Evolutionary conservation across 169 alveolate genomes (phyloP), one percentile per base, ranked within the genome.

Genomic region (Cryptosporidium ubiquitum): DNA sequence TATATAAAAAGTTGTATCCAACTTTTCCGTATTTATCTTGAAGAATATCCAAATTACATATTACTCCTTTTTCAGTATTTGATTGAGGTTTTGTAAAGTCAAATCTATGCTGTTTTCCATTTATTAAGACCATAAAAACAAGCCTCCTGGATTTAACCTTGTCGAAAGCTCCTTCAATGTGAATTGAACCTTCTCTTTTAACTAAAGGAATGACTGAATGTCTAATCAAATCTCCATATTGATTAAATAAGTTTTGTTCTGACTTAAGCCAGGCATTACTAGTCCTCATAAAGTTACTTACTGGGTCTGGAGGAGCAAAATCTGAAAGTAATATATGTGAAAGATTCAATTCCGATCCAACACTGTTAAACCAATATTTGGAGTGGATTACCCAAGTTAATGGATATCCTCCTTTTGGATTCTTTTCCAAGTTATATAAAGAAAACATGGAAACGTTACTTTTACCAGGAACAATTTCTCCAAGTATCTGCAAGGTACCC

Each of bases 331-430:
- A 16, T 6, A 79, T 61, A 23, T 61, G 66, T n/a, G 40, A 44
- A 40, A 33, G 33, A 12, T 16, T 47, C 44, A 79, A 26, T n/a
- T 35, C 44, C 2, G 89, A 44, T 9, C 79, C 79, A 26, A 79
- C 35, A 64, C 35, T 29, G 44, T 44, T 57, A 23, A 79, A 79
- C 89, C 89, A 79, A 37, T 79, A 44, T 9, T 44, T 23, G 7
- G 89, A 79, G 26, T 79, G 79, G 7, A 79, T 33, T 5, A 79
- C 39, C 89, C 89, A 79, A 20, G 58, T 39, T 31, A 61, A 31
- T 14, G 75, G 60, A 33, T 40, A 58, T 4, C 89, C 89, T 5
- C 79, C 89, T 23, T 61, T 26, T 12, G 89, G 89, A 51, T n/a
- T 52, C 31, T 57, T 73, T 9, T 37, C 33, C 26, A 33, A 33